Evolutionary conservation across 148 eudicot genomes (phyloP).

Genomic region (Rhododendron vialii): DNA sequence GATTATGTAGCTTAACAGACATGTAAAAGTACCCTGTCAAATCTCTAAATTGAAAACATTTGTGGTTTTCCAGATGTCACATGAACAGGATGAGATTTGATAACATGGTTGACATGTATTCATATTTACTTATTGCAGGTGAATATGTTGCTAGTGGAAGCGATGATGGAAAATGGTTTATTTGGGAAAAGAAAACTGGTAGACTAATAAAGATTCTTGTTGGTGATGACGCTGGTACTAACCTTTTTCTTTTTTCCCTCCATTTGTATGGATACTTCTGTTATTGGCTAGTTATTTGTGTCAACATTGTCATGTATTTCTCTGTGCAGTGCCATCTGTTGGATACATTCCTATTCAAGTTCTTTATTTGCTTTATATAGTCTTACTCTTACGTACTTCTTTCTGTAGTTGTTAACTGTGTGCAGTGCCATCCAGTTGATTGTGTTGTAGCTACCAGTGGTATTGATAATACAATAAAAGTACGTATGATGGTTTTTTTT

Average conservation of each 20-base stretch:
- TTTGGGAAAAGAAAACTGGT: slow-evolving; percentile 97
- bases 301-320: background rate
- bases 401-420: slow-evolving; percentile 83
- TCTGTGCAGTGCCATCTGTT: background rate
- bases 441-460: slow-evolving; percentile 93
- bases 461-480: slow-evolving; percentile 91
- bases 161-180: slow-evolving; percentile 97
- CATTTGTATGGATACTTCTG: background rate
- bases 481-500: slow-evolving; percentile 18
- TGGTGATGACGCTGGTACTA: slow-evolving; percentile 89
- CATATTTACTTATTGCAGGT: slow-evolving; percentile 36
- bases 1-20: background rate
- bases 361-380: slow-evolving; percentile 7
- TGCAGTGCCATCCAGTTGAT: slow-evolving; percentile 94
- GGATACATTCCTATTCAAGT: background rate
- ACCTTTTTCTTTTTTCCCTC: background rate
- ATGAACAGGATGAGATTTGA: background rate
- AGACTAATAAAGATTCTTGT: slow-evolving; percentile 76
- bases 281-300: background rate
- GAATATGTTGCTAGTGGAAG: slow-evolving; percentile 97
- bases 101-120: background rate
- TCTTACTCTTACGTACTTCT: background rate
- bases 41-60: background rate
- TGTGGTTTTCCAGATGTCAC: background rate
- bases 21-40: background rate